Evolutionary conservation across 306 rosid genomes (phyloP).

Genomic region (Adenanthera pavonina): DNA sequence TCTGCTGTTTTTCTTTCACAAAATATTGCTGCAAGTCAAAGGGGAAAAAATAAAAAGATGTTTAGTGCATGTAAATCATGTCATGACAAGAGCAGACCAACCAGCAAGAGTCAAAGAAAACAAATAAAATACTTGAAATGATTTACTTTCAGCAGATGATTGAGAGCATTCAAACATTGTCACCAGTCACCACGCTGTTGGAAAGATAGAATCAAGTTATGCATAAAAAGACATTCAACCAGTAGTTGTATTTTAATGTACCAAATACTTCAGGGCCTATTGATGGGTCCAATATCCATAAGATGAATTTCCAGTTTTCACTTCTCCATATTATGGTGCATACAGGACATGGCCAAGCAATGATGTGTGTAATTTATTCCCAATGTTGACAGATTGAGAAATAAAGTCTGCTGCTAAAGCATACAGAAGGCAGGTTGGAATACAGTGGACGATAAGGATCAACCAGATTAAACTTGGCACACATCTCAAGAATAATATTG

Average conservation of each 20-base stretch:
- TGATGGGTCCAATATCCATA: background rate
- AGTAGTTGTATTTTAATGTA: background rate
- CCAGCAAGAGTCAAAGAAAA: background rate
- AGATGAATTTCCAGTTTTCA: background rate
- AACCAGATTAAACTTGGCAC: background rate
- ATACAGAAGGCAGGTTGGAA: background rate
- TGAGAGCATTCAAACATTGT: background rate
- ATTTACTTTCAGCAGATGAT: background rate
- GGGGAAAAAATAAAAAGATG: background rate
- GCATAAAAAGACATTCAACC: background rate
- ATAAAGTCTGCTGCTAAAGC: background rate
- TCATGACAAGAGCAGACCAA: background rate
- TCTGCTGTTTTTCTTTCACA: conserved; percentile 60
- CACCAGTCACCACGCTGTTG: background rate
- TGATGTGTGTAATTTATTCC: background rate
- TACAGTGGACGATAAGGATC: background rate
- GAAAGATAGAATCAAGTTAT: conserved; percentile 1
- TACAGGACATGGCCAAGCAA: background rate
- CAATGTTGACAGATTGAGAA: background rate
- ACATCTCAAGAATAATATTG: background rate
- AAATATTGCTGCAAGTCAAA: conserved; percentile 58
- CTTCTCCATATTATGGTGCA: background rate
- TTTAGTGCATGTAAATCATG: background rate
- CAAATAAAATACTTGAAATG: background rate
- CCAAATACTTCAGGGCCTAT: background rate